Base-by-base conservation (phyloP, 495 filamentous ascomycete genomes). In the Penicillium chermesinum region DNA sequence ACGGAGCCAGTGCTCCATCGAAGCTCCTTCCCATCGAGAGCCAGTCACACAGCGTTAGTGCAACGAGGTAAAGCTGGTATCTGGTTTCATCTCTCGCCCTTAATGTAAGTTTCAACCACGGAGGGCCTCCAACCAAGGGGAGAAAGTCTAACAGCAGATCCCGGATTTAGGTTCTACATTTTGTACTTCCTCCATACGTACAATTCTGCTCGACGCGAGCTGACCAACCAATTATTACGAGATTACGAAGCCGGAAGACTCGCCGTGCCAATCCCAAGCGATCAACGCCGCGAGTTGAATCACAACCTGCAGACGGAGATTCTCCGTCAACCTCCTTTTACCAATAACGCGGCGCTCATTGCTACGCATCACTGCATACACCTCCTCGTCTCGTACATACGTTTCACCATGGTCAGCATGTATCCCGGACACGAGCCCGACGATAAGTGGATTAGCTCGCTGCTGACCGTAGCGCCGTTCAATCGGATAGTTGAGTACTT, bases 331-430 rank as follows among this genome's bases (percentile, higher is more conserved):
- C 71, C 71, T 25, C 71, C 71, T 2, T 74, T 74, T 38, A 73
- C 62, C 18, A 62, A 74, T 44, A 74, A 67, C 2, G 42, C 64
- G 9, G 65, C 70, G 2, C 57, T 74, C n/a, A 55, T 73, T 48
- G 64, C 68, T 16, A 72, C 71, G 13, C 70, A 74, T 34, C 71
- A 74, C 43, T 74, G 70, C 51, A 72, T 74, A 64, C 58, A 67
- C 20, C 44, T 74, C 12, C 54, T 74, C 5, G 65, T 74, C 19
- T 64, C 61, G 2, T 73, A 67, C 18, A 63, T 74, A 40, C 65
- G 61, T 34, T 55, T 65, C 42, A 71, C 70, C 6, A 66, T 71
- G 42, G 58, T 30, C 25, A 30, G 25, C 25, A 30, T 30, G 25
- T 4, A 58, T 1, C 54, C 65, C 1, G 70, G 67, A 19, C 59